Conservation (phyloP, 140 eudicot genomes). For the Bidens hawaiensis region DNA sequence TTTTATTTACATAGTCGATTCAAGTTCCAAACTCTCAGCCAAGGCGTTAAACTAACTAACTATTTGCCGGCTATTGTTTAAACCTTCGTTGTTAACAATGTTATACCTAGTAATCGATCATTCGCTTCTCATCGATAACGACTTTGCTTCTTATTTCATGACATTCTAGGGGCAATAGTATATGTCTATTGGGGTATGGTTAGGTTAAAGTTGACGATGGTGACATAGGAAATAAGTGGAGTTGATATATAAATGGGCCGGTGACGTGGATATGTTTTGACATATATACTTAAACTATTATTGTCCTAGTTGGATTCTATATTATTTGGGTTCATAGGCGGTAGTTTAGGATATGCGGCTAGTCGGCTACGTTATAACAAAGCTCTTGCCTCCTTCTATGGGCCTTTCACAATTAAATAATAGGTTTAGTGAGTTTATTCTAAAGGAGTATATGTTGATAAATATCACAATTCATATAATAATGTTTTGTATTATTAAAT, state of each 20-base stretch:
- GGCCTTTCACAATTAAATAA: slow-evolving; percentile 20
- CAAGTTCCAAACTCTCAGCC: no score
- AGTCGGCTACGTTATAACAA: slow-evolving; percentile 17
- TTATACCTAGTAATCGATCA: no score
- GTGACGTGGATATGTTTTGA: slow-evolving; percentile 23
- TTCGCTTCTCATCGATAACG: background rate
- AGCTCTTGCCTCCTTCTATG: slow-evolving; percentile 38
- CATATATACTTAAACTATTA: slow-evolving; percentile 1
- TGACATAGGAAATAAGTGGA: slow-evolving; percentile 15
- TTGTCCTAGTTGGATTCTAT: slow-evolving; percentile 7
- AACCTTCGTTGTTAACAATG: no score
- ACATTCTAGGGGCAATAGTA: background rate
- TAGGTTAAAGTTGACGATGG: background rate
- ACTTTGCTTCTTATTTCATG: background rate
- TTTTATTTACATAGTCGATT: no score
- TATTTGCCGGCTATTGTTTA: no score
- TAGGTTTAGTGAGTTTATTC: background rate
- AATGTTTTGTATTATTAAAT: slow-evolving; percentile 4
- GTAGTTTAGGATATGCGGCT: slow-evolving; percentile 20
- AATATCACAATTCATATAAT: background rate
- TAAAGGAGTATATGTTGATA: background rate
- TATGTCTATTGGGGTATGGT: background rate
- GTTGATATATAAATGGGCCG: slow-evolving; percentile 3
- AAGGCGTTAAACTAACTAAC: no score
- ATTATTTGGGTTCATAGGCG: background rate